Conservation (phyloP, 371 early-diverging fungal genomes). For the Mucor ambiguus region DNA sequence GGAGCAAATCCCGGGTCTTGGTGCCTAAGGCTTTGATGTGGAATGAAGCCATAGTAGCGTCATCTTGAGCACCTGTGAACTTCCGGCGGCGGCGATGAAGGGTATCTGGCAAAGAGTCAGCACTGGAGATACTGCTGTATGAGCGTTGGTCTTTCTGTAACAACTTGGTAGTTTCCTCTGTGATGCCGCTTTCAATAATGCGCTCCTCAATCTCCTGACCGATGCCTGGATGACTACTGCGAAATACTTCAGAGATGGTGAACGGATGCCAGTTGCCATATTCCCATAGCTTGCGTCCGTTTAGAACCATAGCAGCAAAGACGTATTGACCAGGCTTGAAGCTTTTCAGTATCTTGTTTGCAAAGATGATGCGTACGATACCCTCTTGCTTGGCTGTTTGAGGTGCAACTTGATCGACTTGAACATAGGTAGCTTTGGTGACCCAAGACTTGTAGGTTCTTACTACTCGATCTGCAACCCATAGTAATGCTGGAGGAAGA, state of each 20-base stretch:
- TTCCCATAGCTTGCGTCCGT: constrained; percentile 23
- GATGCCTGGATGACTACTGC: neutral
- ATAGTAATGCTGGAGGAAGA: constrained; percentile 42
- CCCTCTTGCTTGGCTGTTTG: constrained; percentile 32
- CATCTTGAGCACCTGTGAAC: constrained; percentile 10
- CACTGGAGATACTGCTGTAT: constrained; percentile 13
- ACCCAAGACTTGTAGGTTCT: constrained; percentile 50
- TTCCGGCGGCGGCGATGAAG: constrained; percentile 29
- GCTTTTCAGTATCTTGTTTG: constrained; percentile 22
- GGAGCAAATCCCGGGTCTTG: constrained; percentile 29
- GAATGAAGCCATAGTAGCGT: constrained; percentile 28
- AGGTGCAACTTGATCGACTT: constrained; percentile 26
- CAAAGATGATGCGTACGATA: constrained; percentile 44
- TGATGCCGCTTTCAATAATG: constrained; percentile 2
- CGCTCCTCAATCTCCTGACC: constrained; percentile 20
- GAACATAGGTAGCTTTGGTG: constrained; percentile 19
- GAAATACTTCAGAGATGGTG: constrained; percentile 46
- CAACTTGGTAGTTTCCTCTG: neutral
- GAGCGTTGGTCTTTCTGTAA: neutral
- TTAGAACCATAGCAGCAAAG: constrained; percentile 36
- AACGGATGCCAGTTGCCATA: constrained; percentile 50
- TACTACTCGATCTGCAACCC: constrained; percentile 42
- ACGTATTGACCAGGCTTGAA: constrained; percentile 53
- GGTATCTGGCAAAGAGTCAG: constrained; percentile 12
- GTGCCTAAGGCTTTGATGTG: constrained; percentile 51